phyloP scores from a whole-genome alignment of 2,329 filamentous ascomycete species.

The Microdochium nivale region DNA sequence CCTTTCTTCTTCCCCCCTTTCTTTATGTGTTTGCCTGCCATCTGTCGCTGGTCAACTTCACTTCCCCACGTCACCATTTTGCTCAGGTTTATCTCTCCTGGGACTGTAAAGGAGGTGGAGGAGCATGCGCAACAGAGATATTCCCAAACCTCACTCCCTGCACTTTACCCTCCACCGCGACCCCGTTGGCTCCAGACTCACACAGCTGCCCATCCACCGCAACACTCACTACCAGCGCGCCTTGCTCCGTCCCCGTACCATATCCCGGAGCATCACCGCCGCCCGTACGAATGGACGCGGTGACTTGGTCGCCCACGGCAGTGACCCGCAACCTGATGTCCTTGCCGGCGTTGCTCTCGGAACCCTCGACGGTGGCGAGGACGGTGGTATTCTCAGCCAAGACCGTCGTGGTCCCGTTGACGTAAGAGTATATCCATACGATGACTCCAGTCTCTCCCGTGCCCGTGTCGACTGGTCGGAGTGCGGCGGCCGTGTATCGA shows the following conservation, averaged over 20 bases:
- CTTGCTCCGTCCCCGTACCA: background rate
- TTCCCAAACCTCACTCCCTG: constrained; percentile 12
- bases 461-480: background rate
- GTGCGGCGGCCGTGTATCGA: background rate
- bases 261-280: background rate
- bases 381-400: background rate
- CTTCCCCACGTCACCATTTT: no score
- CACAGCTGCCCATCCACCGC: constrained; percentile 10
- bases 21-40: no score
- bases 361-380: background rate
- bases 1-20: no score
- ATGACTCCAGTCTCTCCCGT: background rate
- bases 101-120: no score
- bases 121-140: constrained; percentile 17
- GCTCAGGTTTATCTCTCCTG: no score
- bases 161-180: constrained; percentile 9
- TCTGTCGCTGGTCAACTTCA: no score
- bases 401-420: background rate
- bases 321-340: background rate
- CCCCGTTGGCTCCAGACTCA: constrained; percentile 15
- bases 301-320: background rate
- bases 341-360: background rate
- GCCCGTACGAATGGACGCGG: background rate
- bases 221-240: background rate
- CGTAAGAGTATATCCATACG: background rate